Evolutionary conservation across 176 grass and related monocot genomes (phyloP), one percentile per base, ranked within the genome.

Genomic region (Metroxylon sagu): DNA sequence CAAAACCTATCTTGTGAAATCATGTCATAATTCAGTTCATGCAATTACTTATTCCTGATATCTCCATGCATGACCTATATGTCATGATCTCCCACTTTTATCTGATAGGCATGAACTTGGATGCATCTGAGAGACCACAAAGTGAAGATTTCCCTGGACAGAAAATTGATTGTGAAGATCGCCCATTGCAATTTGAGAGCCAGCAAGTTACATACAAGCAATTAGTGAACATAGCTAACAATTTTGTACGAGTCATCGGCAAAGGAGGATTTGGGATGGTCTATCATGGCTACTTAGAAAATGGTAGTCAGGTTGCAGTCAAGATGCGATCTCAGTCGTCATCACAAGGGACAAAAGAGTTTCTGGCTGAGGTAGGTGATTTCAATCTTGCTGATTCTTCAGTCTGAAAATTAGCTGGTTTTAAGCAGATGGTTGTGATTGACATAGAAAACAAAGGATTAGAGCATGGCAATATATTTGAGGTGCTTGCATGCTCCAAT

Each of bases 231-330:
- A 82, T 93, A 26, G 87, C 89, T 0, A 73, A 76, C 27, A 84
- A 84, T 29, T 93, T 93, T 67, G 57, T 69, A 26, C 56, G 18
- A 16, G 77, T 78, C 4, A 67, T 93, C 0, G 80, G 84, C 3
- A 74, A 26, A 39, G 89, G 89, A 14, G 89, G 89, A 8, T 93
- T 93, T 29, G 89, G 88, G 14, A 52, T 54, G 2, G 83, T 92
- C 15, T 87, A 83, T 7, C 27, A 70, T 5, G 88, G 88, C 2
- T 53, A 71, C 53, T 56, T 86, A 51, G 58, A 79, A n/a, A 76
- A 93, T 52, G 70, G 76, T 5, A 87, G 70, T 12, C 76, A 77
- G 52, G 80, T 92, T 29, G 88, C 88, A 3, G 83, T 87, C 0
- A 92, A 92, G 62, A 4, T 86, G 53, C 71, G 52, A 1, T 76